Evolutionary conservation across 192 early-diverging fungal genomes (phyloP).

Genomic region (Entomortierella parvispora): DNA sequence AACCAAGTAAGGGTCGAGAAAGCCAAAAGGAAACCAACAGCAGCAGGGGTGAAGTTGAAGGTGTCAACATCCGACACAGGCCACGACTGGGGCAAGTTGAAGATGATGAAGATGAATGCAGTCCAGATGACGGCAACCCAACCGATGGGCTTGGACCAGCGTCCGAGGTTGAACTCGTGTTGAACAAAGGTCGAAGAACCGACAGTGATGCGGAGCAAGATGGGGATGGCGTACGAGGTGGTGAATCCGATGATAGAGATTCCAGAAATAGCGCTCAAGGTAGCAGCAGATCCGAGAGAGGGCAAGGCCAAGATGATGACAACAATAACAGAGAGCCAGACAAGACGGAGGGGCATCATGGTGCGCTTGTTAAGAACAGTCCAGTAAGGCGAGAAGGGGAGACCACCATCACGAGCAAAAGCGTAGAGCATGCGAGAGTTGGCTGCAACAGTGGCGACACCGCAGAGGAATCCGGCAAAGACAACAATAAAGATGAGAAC

Average conservation of each 20-base stretch:
- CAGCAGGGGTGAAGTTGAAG: conserved; percentile 47
- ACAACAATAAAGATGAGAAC: conserved; percentile 49
- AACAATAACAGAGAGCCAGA: conserved; percentile 36
- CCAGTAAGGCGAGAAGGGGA: conserved; percentile 37
- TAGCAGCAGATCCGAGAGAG: conserved; percentile 41
- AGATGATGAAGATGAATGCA: conserved; percentile 46
- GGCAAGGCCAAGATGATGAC: conserved; percentile 42
- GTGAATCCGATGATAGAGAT: conserved; percentile 47
- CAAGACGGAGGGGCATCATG: conserved; percentile 37
- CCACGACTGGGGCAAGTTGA: conserved; percentile 43
- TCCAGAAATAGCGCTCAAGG: conserved; percentile 44
- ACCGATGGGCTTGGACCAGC: conserved; percentile 27
- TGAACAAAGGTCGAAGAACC: conserved; percentile 33
- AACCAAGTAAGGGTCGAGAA: conserved; percentile 46
- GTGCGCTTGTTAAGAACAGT: conserved; percentile 45
- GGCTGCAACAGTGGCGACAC: conserved; percentile 49
- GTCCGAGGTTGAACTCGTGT: conserved; percentile 45
- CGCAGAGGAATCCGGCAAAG: conserved; percentile 54
- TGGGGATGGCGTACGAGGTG: conserved; percentile 48
- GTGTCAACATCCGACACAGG: conserved; percentile 40
- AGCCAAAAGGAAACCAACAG: conserved; percentile 45
- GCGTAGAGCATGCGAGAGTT: conserved; percentile 57
- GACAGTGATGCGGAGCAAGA: conserved; percentile 36
- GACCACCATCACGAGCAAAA: conserved; percentile 56
- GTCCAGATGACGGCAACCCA: conserved; percentile 47